These are phyloP conservation scores for Neurospora intermedia DNA, from an alignment of 495 filamentous ascomycete species.

Conservation along the genomic window DNA sequence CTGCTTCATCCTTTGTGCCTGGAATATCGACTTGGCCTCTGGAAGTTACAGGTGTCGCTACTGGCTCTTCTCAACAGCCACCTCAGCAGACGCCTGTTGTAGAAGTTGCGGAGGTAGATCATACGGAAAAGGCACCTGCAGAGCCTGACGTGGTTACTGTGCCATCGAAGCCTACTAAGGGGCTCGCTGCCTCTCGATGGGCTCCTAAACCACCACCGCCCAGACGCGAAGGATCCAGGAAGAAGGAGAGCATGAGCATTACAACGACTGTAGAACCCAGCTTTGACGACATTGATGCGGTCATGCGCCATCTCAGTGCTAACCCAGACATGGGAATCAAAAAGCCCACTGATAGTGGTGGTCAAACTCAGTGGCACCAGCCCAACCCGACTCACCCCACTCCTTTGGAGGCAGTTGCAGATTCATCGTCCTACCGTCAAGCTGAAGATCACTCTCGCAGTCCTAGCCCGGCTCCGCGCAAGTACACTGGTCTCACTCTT, in stretches of 20 bases:
- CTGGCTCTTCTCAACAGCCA: constrained; percentile 24
- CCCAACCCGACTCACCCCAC: constrained; percentile 28
- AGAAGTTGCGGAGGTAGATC: constrained; percentile 5
- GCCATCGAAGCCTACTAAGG: constrained; percentile 9
- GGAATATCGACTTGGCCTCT: constrained; percentile 36
- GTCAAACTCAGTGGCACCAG: constrained; percentile 33
- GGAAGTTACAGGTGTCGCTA: constrained; percentile 29
- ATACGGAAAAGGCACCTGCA: constrained; percentile 5
- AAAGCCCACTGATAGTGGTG: constrained; percentile 37
- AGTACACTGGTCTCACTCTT: constrained; percentile 24
- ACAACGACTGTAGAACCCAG: constrained; percentile 36
- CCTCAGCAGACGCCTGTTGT: constrained; percentile 15
- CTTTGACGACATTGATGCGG: constrained; percentile 71
- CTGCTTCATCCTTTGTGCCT: constrained; percentile 57
- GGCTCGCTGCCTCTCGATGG: constrained; percentile 26
- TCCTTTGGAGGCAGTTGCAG: constrained; percentile 26
- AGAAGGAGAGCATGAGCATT: background rate
- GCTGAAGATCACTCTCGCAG: constrained; percentile 55
- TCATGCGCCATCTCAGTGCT: constrained; percentile 73
- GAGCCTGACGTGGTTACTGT: background rate
- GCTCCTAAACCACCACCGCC: constrained; percentile 12
- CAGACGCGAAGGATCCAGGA: background rate
- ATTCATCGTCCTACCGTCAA: constrained; percentile 45
- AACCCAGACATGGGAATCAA: constrained; percentile 64
- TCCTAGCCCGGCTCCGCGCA: constrained; percentile 63